Evolutionary conservation across 2,329 filamentous ascomycete genomes (phyloP), one percentile per base, ranked within the genome.

Genomic region (Aspergillus sp.): DNA sequence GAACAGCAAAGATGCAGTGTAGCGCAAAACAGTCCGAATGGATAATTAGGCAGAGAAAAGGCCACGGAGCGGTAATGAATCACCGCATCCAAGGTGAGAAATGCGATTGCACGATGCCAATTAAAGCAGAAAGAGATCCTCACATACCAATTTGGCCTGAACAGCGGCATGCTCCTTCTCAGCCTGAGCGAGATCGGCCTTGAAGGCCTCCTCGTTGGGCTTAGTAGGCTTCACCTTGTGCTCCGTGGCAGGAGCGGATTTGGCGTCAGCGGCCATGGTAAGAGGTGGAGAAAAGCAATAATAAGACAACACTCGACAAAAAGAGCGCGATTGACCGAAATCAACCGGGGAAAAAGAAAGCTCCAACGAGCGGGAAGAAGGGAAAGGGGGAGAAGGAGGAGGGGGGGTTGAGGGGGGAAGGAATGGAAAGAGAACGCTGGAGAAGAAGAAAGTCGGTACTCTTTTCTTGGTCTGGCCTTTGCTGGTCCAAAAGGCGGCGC

Each of bases 121-220:
- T 54, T 49, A 36, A 47, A 8, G 15, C 15, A 54, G 11, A 52
- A 51, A 55, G n/a, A 47, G 11, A 36, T 36, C 25, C 38, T 55
- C 25, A 63, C 61, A 50, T 61, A 89, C 87, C 72, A 88, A 76
- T 71, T 84, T 85, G 69, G 91, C 88, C 81, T 95, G 90, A 51
- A 89, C 84, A 55, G 86, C 87, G 73, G 89, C 83, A 80, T 96
- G 89, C 67, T 90, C 91, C 82, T 96, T 96, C 80, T 98, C 91
- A 25, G 90, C 90, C 80, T 90, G 86, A 54, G 86, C 88, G 63
- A 96, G 84, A 65, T 86, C 84, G 75, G 88, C 85, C 81, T 96
- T 92, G 83, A 88, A 99, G 68, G 84, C 82, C 66, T 89, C 89
- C 81, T 95, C 90, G 77, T 97, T 91, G 50, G 95, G 95, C 84